Percentiles rank a stretch among this genome's conserved stretches.
Conservation (phyloP, 495 filamentous ascomycete species). For the Podospora fimiseda region DNA sequence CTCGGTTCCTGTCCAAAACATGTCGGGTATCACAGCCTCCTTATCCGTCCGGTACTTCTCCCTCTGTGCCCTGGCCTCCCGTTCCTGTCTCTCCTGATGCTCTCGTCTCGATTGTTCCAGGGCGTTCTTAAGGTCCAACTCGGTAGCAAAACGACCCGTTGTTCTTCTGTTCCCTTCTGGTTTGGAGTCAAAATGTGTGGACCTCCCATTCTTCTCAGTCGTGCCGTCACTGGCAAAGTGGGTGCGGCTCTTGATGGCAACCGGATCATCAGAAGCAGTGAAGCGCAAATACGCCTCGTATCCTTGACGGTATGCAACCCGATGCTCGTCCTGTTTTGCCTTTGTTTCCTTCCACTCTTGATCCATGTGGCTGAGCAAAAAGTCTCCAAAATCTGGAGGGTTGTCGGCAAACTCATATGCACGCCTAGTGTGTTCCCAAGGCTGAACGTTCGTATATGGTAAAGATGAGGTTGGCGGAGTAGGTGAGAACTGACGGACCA, state of each 20-base stretch:
- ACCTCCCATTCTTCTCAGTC: constrained; percentile 19
- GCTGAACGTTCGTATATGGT: constrained; percentile 34
- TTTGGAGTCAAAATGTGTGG: constrained; percentile 45
- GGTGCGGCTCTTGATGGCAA: constrained; percentile 39
- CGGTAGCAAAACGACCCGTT: constrained; percentile 51
- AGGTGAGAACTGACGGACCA: constrained; percentile 38
- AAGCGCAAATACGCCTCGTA: constrained; percentile 45
- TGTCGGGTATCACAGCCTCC: constrained; percentile 78
- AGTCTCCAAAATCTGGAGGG: constrained; percentile 26
- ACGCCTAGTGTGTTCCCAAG: constrained; percentile 37
- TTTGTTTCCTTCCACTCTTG: constrained; percentile 17
- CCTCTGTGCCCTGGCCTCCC: constrained; percentile 59
- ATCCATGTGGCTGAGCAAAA: constrained; percentile 26
- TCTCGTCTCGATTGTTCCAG: constrained; percentile 71
- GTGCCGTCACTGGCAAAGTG: constrained; percentile 29
- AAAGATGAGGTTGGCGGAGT: constrained; percentile 46
- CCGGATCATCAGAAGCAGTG: constrained; percentile 46
- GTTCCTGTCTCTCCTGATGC: constrained; percentile 66
- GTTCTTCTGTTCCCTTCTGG: constrained; percentile 53
- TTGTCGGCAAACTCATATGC: constrained; percentile 27
- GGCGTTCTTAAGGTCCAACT: constrained; percentile 70
- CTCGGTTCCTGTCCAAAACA: constrained; percentile 53
- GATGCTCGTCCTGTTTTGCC: constrained; percentile 26
- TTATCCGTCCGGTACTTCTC: constrained; percentile 70
- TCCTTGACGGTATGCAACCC: constrained; percentile 31